A percentile compares a stretch with the other conserved stretches of the same genome.
Conservation (phyloP, 176 grass and related monocot genomes). For the Raddia guianensis region DNA sequence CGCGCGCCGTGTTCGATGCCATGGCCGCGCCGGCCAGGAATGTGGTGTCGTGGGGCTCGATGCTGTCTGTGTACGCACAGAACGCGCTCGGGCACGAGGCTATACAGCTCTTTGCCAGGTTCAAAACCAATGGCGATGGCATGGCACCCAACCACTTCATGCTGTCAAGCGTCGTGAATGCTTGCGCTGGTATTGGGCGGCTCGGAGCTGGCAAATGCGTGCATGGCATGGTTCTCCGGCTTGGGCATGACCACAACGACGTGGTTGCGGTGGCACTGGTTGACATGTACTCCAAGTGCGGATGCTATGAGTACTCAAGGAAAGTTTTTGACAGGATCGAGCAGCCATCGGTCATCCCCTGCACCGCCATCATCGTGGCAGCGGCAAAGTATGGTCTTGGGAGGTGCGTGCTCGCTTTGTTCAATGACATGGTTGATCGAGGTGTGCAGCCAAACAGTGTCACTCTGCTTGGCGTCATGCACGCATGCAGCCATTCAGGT, state of each 20-base stretch:
- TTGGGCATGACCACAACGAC: constrained; percentile 49
- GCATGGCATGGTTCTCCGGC: constrained; percentile 50
- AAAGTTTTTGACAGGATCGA: constrained; percentile 68
- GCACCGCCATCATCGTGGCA: constrained; percentile 75
- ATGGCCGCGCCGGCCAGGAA: constrained; percentile 52
- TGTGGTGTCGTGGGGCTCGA: constrained; percentile 64
- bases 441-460: constrained; percentile 59
- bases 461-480: constrained; percentile 69
- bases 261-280: constrained; percentile 58
- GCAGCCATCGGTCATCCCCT: constrained; percentile 57
- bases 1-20: constrained; percentile 61
- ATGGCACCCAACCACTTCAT: constrained; percentile 74
- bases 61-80: constrained; percentile 69
- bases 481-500: constrained; percentile 79
- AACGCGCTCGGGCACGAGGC: constrained; percentile 64
- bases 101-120: constrained; percentile 51
- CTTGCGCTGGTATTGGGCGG: constrained; percentile 51
- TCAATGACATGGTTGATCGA: constrained; percentile 57
- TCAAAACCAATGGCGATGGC: constrained; percentile 33
- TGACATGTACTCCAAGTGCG: constrained; percentile 84
- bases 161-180: constrained; percentile 61
- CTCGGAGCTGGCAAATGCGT: constrained; percentile 61
- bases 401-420: constrained; percentile 42
- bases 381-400: constrained; percentile 64
- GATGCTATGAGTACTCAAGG: constrained; percentile 52